Conservation (phyloP, 1,284 basidiomycete genomes). For the Cronartium quercuum region DNA sequence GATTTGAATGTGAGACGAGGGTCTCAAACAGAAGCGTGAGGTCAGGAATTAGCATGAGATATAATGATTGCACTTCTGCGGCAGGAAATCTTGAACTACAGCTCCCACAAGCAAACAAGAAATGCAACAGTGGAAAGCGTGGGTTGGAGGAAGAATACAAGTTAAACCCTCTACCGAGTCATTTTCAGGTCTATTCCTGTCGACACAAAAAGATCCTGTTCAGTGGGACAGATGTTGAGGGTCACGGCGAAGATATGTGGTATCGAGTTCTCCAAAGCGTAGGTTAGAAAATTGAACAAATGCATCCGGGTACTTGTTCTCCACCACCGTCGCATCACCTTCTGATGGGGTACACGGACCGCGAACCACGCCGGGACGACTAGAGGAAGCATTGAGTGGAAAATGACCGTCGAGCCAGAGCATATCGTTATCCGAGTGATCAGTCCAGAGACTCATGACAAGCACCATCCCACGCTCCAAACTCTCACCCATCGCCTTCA, state of each 20-base stretch:
- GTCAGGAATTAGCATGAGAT: too few species aligned
- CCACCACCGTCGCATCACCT: not conserved
- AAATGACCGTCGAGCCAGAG: slow-evolving; percentile 10
- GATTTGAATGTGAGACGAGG: too few species aligned
- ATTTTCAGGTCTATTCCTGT: not conserved
- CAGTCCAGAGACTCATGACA: slow-evolving; percentile 31
- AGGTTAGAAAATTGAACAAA: slow-evolving; percentile 9
- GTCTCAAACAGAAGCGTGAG: too few species aligned
- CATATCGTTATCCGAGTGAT: slow-evolving; percentile 1
- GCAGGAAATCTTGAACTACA: too few species aligned
- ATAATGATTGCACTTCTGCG: too few species aligned
- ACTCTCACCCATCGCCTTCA: slow-evolving; percentile 4
- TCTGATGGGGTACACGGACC: slow-evolving; percentile 8
- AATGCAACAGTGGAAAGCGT: too few species aligned
- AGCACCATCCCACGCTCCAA: slow-evolving; percentile 20
- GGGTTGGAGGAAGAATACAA: too few species aligned
- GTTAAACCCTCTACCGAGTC: too few species aligned
- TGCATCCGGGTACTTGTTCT: not conserved
- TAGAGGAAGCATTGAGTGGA: not conserved
- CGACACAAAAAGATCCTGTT: too few species aligned
- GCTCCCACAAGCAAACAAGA: too few species aligned
- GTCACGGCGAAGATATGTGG: too few species aligned
- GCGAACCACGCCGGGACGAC: not conserved
- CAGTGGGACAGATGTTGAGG: too few species aligned
- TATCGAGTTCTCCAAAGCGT: not conserved